Evolutionary conservation across 2,329 filamentous ascomycete species (phyloP).

Genomic region (Phialophora chinensis): DNA sequence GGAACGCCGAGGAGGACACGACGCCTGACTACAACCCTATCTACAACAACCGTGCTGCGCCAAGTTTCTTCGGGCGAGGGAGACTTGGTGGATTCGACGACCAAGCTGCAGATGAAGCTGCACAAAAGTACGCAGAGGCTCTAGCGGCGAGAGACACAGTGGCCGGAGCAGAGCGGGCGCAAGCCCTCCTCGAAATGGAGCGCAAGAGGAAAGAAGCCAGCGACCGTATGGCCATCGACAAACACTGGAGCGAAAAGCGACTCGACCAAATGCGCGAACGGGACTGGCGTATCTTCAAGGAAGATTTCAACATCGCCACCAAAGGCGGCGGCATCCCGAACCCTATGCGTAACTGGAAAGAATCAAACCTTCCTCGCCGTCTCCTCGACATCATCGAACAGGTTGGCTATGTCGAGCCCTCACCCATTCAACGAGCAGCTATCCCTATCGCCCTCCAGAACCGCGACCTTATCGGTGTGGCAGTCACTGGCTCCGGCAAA

Average conservation of each 20-base stretch:
- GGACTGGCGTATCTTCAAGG: constrained; percentile 99
- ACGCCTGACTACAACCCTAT: constrained; percentile 81
- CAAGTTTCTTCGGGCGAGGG: constrained; percentile 72
- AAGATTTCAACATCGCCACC: constrained; percentile 95
- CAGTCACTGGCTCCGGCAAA: constrained; percentile 97
- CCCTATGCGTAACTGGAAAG: constrained; percentile 92
- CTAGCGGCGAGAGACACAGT: constrained; percentile 77
- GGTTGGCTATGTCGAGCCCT: constrained; percentile 90
- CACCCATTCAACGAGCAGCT: constrained; percentile 88
- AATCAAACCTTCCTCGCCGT: constrained; percentile 77
- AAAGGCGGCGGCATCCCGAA: constrained; percentile 92
- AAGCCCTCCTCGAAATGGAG: constrained; percentile 85
- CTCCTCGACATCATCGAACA: constrained; percentile 80
- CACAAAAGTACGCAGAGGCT: constrained; percentile 67
- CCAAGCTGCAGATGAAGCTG: constrained; percentile 58
- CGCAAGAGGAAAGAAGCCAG: constrained; percentile 75
- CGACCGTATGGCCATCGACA: constrained; percentile 76
- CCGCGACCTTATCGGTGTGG: constrained; percentile 96
- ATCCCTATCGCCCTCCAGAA: constrained; percentile 94
- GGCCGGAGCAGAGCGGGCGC: constrained; percentile 75
- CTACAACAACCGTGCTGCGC: constrained; percentile 71
- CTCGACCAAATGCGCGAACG: constrained; percentile 93
- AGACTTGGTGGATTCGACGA: constrained; percentile 70
- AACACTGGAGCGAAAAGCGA: constrained; percentile 94
- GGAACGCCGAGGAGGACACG: constrained; percentile 94